These are phyloP conservation scores for Candida sanyaensis DNA, from an alignment of 1,139 yeast species.

Conservation along the genomic window DNA sequence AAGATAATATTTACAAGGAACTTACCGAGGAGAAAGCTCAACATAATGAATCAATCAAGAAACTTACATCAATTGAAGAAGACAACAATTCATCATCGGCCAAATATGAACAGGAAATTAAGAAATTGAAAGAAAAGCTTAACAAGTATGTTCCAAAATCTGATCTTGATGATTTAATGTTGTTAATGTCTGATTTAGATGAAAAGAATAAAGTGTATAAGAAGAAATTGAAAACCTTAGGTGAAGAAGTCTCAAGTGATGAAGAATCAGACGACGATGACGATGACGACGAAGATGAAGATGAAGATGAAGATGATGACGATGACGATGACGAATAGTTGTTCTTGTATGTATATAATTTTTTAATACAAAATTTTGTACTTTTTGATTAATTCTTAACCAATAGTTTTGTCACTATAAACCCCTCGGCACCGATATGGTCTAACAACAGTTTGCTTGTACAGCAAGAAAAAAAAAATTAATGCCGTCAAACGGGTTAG, in stretches of 20 bases:
- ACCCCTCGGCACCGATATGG: neutral
- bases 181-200: constrained; percentile 72
- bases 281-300: constrained; percentile 26
- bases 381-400: neutral
- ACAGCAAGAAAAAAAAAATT: too few species aligned
- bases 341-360: neutral
- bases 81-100: constrained; percentile 7
- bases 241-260: constrained; percentile 49
- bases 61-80: constrained; percentile 4
- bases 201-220: constrained; percentile 67
- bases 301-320: constrained; percentile 22
- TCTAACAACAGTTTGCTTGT: neutral
- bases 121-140: constrained; percentile 16
- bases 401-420: neutral
- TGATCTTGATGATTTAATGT: constrained; percentile 76
- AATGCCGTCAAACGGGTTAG: too few species aligned
- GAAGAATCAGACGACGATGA: constrained; percentile 44
- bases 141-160: constrained; percentile 48
- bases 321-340: constrained; percentile 16
- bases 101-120: constrained; percentile 14
- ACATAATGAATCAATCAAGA: constrained; percentile 3
- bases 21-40: constrained; percentile 10
- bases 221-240: constrained; percentile 48
- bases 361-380: neutral
- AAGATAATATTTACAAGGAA: neutral